Base-by-base conservation (phyloP, 306 rosid genomes). In the Biancaea sappan region DNA sequence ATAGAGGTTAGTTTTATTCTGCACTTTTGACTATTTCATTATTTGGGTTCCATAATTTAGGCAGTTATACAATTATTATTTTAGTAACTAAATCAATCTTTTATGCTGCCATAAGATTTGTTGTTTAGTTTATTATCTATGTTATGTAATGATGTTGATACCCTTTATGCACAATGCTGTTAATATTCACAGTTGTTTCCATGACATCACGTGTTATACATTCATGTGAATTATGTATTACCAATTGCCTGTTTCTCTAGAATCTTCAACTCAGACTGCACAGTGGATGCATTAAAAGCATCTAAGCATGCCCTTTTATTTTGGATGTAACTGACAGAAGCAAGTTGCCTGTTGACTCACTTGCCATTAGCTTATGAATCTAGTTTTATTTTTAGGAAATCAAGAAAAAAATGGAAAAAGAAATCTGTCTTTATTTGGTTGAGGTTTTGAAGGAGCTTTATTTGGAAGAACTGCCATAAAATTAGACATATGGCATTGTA, bases 1-100 rank as follows among this genome's bases (percentile, higher is more conserved):
- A 79, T 81, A 66, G 96, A 92, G 99, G 99, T 72, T 80, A 87
- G 95, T 73, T 76, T 66, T 71, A 43, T 66, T 80, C 66, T 18
- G 65, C 77, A 35, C 65, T 47, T 48, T 6, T 37, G 69, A 65
- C 38, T 48, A 37, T 46, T 50, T 54, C 40, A 31, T 54, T 41
- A 50, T 58, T 75, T 50, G 40, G 57, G 62, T 74, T 35, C 50
- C 72, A 59, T 34, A 34, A n/a, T 60, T 26, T 46, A 51, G 8
- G 41, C 43, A 58, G 37, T 69, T 73, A 31, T 24, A 46, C 18
- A 14, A 19, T 41, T 68, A 60, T 69, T 51, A 50, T 69, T 68
- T 59, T 40, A 37, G 22, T 28, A 19, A 66, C 70, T 52, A 35
- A 18, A 38, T 73, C 32, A 34, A 15, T 60, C n/a, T 58, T 57